Evolutionary conservation across 2,329 filamentous ascomycete genomes (phyloP).

Genomic region (Aureobasidium sp.): DNA sequence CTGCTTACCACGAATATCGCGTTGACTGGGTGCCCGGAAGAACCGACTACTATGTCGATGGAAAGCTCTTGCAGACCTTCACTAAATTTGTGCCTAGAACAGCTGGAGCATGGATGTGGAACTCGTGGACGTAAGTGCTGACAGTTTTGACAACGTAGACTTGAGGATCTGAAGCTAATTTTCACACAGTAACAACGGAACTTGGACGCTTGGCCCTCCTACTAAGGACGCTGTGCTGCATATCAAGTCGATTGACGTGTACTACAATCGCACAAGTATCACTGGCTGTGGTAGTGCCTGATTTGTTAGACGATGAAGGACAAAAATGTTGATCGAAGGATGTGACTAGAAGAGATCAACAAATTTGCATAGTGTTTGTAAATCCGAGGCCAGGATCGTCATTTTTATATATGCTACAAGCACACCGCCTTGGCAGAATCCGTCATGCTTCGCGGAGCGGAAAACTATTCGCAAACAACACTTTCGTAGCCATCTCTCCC

Average conservation of each 20-base stretch:
- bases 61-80: slow-evolving; percentile 48
- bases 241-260: slow-evolving; percentile 66
- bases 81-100: slow-evolving; percentile 43
- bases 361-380: too few species aligned
- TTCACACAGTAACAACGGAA: slow-evolving; percentile 54
- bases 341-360: background rate
- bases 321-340: background rate
- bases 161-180: background rate
- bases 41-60: slow-evolving; percentile 66
- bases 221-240: slow-evolving; percentile 54
- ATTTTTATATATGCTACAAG: background rate
- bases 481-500: background rate
- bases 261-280: slow-evolving; percentile 54
- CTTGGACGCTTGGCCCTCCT: slow-evolving; percentile 68
- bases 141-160: background rate
- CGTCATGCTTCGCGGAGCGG: background rate
- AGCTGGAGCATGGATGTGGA: slow-evolving; percentile 58
- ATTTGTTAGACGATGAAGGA: background rate
- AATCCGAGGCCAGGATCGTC: background rate
- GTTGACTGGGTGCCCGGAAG: slow-evolving; percentile 61
- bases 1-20: slow-evolving; percentile 73
- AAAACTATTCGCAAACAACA: background rate
- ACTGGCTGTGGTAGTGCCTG: background rate
- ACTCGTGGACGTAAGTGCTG: slow-evolving; percentile 38
- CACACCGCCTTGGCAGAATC: background rate